Percentiles rank a stretch among this genome's conserved stretches.
phyloP scores from a whole-genome alignment of 169 alveolate species.

The Plasmodium ovale region DNA sequence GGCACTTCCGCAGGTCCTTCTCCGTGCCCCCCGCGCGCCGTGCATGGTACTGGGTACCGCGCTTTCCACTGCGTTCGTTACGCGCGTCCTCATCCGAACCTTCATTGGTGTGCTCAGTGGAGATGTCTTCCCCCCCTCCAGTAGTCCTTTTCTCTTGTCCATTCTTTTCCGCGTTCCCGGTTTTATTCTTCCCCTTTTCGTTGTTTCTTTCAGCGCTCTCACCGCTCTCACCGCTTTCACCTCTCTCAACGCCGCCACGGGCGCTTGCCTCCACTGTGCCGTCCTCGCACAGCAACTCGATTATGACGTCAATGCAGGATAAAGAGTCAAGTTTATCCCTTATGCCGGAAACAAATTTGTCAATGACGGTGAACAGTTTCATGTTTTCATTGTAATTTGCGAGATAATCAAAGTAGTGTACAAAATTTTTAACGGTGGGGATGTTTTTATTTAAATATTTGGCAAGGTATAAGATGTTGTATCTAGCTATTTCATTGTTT shows the following conservation, averaged over 20 bases:
- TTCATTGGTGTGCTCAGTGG: not conserved
- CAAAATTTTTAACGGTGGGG: slow-evolving; percentile 74
- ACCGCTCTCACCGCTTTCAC: not conserved
- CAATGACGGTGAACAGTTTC: slow-evolving; percentile 66
- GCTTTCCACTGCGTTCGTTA: not conserved
- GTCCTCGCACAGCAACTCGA: slow-evolving; percentile 59
- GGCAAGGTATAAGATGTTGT: slow-evolving; percentile 45
- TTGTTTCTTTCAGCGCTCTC: not conserved
- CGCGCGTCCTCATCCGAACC: not conserved
- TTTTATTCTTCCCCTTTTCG: not conserved
- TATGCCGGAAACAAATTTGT: slow-evolving; percentile 53
- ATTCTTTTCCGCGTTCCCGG: not conserved
- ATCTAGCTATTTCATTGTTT: slow-evolving; percentile 54
- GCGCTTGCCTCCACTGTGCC: not conserved
- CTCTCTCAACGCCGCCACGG: not conserved
- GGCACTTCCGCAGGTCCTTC: slow-evolving; percentile 37
- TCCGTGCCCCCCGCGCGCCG: not conserved
- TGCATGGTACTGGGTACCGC: not conserved
- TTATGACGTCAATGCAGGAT: slow-evolving; percentile 30
- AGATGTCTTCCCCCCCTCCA: not conserved
- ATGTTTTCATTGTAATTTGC: slow-evolving; percentile 69
- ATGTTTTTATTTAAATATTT: slow-evolving; percentile 67
- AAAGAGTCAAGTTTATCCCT: slow-evolving; percentile 62
- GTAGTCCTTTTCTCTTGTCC: not conserved
- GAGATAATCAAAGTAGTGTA: slow-evolving; percentile 75